Evolutionary conservation across 371 early-diverging fungal species (phyloP).

Genomic region (Conidiobolus incongruus): DNA sequence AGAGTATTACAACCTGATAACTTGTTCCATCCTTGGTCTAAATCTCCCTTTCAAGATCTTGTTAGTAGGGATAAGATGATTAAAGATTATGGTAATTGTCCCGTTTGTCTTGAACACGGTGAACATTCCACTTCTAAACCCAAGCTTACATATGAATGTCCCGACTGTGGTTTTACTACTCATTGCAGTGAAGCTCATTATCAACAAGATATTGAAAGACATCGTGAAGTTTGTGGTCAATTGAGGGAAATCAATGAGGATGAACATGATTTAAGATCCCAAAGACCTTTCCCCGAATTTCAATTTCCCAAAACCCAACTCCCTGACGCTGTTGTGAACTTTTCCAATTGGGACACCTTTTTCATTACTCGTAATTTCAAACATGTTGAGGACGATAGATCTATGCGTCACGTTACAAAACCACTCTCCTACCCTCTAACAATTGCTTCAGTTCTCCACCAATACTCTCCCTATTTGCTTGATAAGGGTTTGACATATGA

Average conservation of each 20-base stretch:
- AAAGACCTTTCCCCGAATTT: constrained; percentile 53
- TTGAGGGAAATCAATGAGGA: constrained; percentile 56
- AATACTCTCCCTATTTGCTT: constrained; percentile 42
- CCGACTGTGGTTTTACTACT: constrained; percentile 65
- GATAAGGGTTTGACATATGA: constrained; percentile 45
- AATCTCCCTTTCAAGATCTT: constrained; percentile 46
- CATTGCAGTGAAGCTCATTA: constrained; percentile 61
- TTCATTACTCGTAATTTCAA: constrained; percentile 64
- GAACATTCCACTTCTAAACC: constrained; percentile 2
- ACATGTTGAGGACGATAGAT: constrained; percentile 42
- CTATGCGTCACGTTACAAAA: constrained; percentile 62
- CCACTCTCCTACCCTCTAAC: constrained; percentile 62
- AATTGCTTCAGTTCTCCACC: constrained; percentile 51
- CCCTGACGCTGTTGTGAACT: constrained; percentile 51
- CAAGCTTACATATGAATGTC: constrained; percentile 41
- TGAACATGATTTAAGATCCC: constrained; percentile 63
- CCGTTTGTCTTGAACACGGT: constrained; percentile 28
- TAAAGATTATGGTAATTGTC: constrained; percentile 40
- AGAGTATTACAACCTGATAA: too few relatives aligned
- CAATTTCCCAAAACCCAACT: constrained; percentile 62
- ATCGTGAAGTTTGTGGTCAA: constrained; percentile 25
- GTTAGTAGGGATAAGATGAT: constrained; percentile 41
- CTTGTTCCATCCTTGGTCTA: constrained; percentile 42
- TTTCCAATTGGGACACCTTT: constrained; percentile 62
- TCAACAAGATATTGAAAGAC: constrained; percentile 25